Percentiles rank a stretch among this genome's conserved stretches.
These are phyloP conservation scores for Ambrosia artemisiifolia DNA, from an alignment of 129 eudicot genomes.

Conservation along the genomic window DNA sequence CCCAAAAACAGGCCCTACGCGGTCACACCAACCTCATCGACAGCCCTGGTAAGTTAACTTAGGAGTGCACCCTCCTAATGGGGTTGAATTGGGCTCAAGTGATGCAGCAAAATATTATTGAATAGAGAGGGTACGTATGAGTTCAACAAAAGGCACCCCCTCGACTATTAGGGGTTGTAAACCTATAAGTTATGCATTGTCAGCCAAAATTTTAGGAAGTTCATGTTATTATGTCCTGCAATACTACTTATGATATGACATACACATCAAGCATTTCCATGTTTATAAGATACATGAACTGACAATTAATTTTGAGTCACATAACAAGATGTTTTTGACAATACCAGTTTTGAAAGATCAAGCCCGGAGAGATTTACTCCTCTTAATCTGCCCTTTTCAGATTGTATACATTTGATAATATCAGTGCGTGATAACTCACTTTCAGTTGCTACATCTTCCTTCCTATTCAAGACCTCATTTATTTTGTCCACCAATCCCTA, in stretches of 20 bases:
- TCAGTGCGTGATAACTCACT: too few species aligned
- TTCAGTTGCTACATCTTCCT: slow-evolving; percentile 65
- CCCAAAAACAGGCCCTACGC: too few species aligned
- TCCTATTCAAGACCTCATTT: slow-evolving; percentile 48
- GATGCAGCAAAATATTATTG: too few species aligned
- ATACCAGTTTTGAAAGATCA: slow-evolving; percentile 90
- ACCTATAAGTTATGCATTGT: too few species aligned
- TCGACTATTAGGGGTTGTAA: too few species aligned
- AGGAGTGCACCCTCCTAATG: too few species aligned
- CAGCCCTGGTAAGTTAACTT: too few species aligned
- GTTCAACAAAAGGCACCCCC: too few species aligned
- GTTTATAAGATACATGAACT: not conserved
- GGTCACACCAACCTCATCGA: too few species aligned
- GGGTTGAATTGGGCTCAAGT: too few species aligned
- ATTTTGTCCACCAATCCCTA: slow-evolving; percentile 81
- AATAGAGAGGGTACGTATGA: too few species aligned
- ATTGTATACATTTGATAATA: slow-evolving; percentile 86
- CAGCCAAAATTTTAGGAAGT: too few species aligned
- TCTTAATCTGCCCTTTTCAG: slow-evolving; percentile 75
- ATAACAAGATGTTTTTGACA: slow-evolving; percentile 8
- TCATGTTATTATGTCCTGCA: not conserved
- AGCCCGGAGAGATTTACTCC: slow-evolving; percentile 95
- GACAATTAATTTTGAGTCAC: not conserved
- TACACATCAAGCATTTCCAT: slow-evolving; percentile 12
- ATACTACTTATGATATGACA: not conserved